Conservation (phyloP, 306 rosid species). For the Casuarina cunninghamiana region DNA sequence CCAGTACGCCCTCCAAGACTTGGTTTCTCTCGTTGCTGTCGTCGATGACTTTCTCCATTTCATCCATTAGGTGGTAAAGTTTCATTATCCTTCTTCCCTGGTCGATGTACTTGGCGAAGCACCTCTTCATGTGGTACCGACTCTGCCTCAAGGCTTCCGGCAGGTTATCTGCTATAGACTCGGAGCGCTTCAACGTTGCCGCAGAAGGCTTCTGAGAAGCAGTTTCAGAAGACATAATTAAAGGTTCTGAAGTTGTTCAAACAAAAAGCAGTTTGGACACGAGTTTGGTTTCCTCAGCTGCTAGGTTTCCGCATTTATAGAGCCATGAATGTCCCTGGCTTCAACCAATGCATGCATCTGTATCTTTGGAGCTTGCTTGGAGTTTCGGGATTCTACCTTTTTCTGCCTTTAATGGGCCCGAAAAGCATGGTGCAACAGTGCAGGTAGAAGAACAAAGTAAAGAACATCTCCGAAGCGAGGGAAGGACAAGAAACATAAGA, state of each 20-base stretch:
- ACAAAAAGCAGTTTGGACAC: constrained; percentile 5
- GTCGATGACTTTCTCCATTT: constrained; percentile 61
- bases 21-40: constrained; percentile 55
- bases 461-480: constrained; percentile 41
- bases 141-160: constrained; percentile 81
- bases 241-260: constrained; percentile 7
- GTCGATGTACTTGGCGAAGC: constrained; percentile 74
- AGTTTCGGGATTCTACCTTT: constrained; percentile 7
- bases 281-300: not conserved
- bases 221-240: not conserved
- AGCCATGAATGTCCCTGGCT: not conserved
- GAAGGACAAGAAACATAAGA: constrained; percentile 45
- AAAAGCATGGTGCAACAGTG: constrained; percentile 25
- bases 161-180: constrained; percentile 59
- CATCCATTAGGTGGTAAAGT: constrained; percentile 68
- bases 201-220: constrained; percentile 40
- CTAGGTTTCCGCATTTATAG: constrained; percentile 29
- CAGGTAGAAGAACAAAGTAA: constrained; percentile 37
- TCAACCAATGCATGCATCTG: constrained; percentile 1
- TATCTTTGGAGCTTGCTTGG: constrained; percentile 21
- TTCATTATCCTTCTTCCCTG: constrained; percentile 75
- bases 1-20: constrained; percentile 69
- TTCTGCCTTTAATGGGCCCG: constrained; percentile 19
- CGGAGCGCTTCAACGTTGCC: constrained; percentile 42
- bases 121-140: constrained; percentile 72